Base-by-base conservation (phyloP, 176 grass and related monocot species). In the Eragrostis nindensis region DNA sequence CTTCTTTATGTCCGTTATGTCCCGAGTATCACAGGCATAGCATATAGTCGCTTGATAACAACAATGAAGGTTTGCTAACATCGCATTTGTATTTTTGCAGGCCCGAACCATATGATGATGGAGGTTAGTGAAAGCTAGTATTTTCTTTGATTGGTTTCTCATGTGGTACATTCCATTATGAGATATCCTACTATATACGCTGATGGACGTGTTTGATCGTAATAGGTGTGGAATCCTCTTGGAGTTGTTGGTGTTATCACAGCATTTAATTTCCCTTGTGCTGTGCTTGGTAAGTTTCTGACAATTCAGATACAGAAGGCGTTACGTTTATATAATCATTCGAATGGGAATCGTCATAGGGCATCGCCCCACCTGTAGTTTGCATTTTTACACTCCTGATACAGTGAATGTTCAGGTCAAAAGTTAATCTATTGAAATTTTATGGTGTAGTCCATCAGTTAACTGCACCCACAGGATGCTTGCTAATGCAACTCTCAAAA, bases 51-150 rank as follows among this genome's bases (percentile, higher is more conserved):
- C 79, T 41, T 65, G 38, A 70, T 70, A 19, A 63, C 11, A 26
- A 45, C 18, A 62, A 9, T 13, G n/a, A 39, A 41, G 10, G 50
- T 71, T 57, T 87, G 26, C 62, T 70, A 56, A 84, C 78, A 50
- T 54, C 38, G 10, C 64, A 19, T 89, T 54, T 74, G 29, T 71
- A 41, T 56, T 62, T 89, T 83, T 74, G 11, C 96, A 98, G 96
- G 96, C 29, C 96, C 92, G 7, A 95, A 98, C 83, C 96, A 98
- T 87, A 95, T 95, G 90, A 98, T 98, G 96, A 93, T 98, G 96
- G 96, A 98, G 90, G 92, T 97, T 46, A 30, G 83, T 62, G 80
- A 5, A 73, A 53, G 14, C 17, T 57, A 77, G 21, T 62, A 45
- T 57, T 27, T n/a, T 60, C 39, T 39, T 50, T 15, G 14, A 52